Conservation (phyloP, 768 basidiomycete genomes). For the Trametes gibbosa region DNA sequence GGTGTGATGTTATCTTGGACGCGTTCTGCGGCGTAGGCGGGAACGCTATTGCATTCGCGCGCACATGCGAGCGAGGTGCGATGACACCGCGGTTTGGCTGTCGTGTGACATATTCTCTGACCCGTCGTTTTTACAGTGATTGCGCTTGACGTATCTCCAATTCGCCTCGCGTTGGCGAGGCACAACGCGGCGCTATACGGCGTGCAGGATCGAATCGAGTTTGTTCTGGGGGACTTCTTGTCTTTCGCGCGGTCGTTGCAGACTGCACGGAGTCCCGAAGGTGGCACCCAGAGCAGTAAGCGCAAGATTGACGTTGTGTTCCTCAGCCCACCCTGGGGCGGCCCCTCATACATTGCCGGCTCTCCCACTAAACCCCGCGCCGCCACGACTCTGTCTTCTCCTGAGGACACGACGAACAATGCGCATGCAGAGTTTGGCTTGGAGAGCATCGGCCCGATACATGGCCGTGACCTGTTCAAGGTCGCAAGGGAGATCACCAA, state of each 20-base stretch:
- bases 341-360: constrained; percentile 64
- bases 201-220: constrained; percentile 93
- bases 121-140: constrained; percentile 60
- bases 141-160: constrained; percentile 83
- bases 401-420: constrained; percentile 9
- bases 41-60: constrained; percentile 95
- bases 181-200: constrained; percentile 95
- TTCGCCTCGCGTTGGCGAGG: constrained; percentile 83
- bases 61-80: constrained; percentile 91
- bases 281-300: constrained; percentile 5
- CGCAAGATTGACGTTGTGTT: constrained; percentile 86
- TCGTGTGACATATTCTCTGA: not conserved
- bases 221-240: constrained; percentile 83
- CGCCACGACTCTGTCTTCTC: not conserved
- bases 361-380: constrained; percentile 18
- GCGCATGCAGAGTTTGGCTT: constrained; percentile 58
- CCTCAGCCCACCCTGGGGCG: constrained; percentile 95
- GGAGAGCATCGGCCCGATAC: constrained; percentile 71
- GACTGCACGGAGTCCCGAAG: constrained; percentile 17
- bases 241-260: constrained; percentile 63
- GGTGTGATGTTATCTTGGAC: constrained; percentile 81
- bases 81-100: not conserved
- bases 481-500: constrained; percentile 68
- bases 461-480: constrained; percentile 77
- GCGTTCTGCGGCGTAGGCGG: constrained; percentile 98